phyloP scores from a whole-genome alignment of 108 stramenopile genomes.

The Nitzschia sp. region DNA sequence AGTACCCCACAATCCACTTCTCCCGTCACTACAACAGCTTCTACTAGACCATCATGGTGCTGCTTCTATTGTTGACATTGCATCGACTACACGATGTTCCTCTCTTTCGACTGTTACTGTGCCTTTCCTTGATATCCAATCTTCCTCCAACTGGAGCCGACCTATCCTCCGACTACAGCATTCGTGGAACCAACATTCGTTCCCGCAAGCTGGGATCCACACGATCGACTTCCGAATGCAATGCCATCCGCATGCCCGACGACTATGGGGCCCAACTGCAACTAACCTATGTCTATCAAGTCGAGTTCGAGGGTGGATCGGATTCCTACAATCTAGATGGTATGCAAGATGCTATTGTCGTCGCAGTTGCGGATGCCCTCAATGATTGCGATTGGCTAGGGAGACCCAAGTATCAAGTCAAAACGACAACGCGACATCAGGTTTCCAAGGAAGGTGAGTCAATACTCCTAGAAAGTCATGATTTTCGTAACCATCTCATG shows the following conservation, averaged over 20 bases:
- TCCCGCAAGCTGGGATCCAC: too few species aligned
- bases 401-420: conserved; percentile 30
- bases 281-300: conserved; percentile 29
- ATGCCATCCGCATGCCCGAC: conserved; percentile 6
- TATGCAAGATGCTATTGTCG: conserved; percentile 22
- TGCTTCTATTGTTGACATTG: too few species aligned
- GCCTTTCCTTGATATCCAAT: too few species aligned
- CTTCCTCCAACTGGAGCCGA: too few species aligned
- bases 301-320: conserved; percentile 11
- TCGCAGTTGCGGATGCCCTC: conserved; percentile 20
- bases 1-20: too few species aligned
- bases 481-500: background rate
- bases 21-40: too few species aligned
- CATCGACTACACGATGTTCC: too few species aligned
- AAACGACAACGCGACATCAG: conserved; percentile 12
- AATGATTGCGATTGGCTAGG: conserved; percentile 25
- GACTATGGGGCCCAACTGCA: conserved; percentile 31
- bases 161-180: too few species aligned
- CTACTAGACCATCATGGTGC: too few species aligned
- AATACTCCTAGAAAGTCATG: too few species aligned
- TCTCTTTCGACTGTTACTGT: too few species aligned
- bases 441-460: conserved; percentile 35
- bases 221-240: conserved; percentile 17
- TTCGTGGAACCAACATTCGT: too few species aligned
- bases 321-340: conserved; percentile 1